Evolutionary conservation across 768 basidiomycete species (phyloP), one percentile per base, ranked within the genome.

Genomic region (Mycena amicta): DNA sequence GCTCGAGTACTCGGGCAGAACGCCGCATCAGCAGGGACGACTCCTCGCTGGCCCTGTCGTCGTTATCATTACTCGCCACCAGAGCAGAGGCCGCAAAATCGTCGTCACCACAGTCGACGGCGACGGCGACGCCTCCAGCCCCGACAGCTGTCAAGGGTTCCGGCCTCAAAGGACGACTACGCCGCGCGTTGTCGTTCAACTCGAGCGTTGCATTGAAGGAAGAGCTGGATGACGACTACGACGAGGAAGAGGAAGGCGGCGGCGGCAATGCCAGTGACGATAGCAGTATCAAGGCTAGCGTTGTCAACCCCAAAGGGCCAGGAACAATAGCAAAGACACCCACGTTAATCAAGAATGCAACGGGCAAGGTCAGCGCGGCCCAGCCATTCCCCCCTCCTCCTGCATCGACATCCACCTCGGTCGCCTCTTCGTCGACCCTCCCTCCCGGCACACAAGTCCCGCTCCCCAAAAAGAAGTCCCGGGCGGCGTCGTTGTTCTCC

Each of bases 161-260:
- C 15, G 93, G 93, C 0, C 78, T 95, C 62, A 94, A 93, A 70
- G 87, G 84, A 64, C 83, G 85, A 56, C 77, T 93, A 39, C 85
- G 89, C 40, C 85, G 90, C 27, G 91, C 88, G 3, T 77, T 92
- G 23, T 86, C 85, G 1, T 80, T 90, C 64, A 87, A 85, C 61
- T 83, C 86, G 6, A 72, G 74, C 31, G 74, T 80, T 58, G 74
- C 84, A 4, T 77, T 92, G 53, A 79, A 81, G 28, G 85, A 88
- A 62, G 83, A 82, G 65, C 82, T 83, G 40, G 80, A 82, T 41
- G 75, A 74, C 26, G 71, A 67, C 25, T 71, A 68, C 22, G 57
- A 29, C 22, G 55, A 22, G 27, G 41, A n/a, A 3, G 57, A 47
- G 13, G 51, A 52, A 5, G 57, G 31, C 11, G 52, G n/a, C 20